phyloP scores from a whole-genome alignment of 768 basidiomycete species.

The Lactifluus rugatus region DNA sequence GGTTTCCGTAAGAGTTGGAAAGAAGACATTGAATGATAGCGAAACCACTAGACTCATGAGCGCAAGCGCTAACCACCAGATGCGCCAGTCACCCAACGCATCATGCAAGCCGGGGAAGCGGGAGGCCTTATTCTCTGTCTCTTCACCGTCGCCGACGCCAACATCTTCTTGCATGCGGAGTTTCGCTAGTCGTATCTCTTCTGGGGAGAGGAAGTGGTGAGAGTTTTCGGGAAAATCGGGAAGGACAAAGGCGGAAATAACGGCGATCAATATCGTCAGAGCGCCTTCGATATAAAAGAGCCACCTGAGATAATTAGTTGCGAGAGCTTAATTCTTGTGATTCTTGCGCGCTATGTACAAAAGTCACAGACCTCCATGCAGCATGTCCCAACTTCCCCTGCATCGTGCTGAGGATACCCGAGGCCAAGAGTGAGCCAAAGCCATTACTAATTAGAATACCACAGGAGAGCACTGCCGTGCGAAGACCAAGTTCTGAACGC shows the following conservation, averaged over 20 bases:
- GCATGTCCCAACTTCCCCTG: slow-evolving; percentile 55
- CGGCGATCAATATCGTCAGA: slow-evolving; percentile 43
- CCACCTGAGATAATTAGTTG: slow-evolving; percentile 38
- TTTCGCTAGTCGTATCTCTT: slow-evolving; percentile 48
- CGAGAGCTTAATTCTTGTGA: neutral
- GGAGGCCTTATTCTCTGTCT: slow-evolving; percentile 29
- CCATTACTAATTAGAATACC: slow-evolving; percentile 74
- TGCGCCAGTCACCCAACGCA: slow-evolving; percentile 69
- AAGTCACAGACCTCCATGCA: slow-evolving; percentile 54
- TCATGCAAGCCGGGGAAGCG: slow-evolving; percentile 40
- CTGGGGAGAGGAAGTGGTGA: slow-evolving; percentile 47
- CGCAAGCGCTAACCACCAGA: slow-evolving; percentile 70
- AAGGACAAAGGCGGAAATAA: slow-evolving; percentile 51
- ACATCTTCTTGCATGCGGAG: slow-evolving; percentile 56
- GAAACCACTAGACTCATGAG: slow-evolving; percentile 52
- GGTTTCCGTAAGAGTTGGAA: slow-evolving; percentile 67
- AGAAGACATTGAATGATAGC: slow-evolving; percentile 70
- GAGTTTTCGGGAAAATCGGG: slow-evolving; percentile 65
- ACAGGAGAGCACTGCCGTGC: slow-evolving; percentile 59
- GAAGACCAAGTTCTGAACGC: slow-evolving; percentile 55
- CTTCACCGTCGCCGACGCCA: slow-evolving; percentile 41
- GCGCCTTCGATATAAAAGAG: slow-evolving; percentile 62
- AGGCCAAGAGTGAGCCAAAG: slow-evolving; percentile 70
- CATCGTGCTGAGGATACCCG: slow-evolving; percentile 64
- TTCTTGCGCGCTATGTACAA: slow-evolving; percentile 3